Conservation (phyloP, 2,329 filamentous ascomycete genomes). For the Colletotrichum sp. region DNA sequence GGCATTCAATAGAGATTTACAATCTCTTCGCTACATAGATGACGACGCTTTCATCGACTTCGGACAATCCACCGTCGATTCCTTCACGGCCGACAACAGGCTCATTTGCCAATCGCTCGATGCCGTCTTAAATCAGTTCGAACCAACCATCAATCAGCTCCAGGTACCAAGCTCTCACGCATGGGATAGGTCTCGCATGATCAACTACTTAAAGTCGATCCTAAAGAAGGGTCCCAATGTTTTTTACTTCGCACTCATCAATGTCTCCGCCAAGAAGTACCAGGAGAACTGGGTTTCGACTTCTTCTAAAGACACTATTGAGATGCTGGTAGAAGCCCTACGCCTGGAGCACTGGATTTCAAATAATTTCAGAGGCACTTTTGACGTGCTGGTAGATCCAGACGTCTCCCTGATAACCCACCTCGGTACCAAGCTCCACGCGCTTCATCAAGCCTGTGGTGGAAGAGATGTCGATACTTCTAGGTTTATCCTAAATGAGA, state of each 20-base stretch:
- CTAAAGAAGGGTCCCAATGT: not conserved
- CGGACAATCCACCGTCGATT: not conserved
- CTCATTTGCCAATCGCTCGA: not conserved
- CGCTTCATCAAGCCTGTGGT: not conserved
- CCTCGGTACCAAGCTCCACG: not conserved
- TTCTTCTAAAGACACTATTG: not conserved
- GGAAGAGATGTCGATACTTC: not conserved
- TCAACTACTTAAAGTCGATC: not conserved
- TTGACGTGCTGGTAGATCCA: too few species aligned
- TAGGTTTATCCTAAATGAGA: not conserved
- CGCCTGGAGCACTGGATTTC: fast-evolving
- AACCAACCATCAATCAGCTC: not conserved
- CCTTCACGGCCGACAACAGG: not conserved
- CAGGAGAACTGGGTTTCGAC: not conserved
- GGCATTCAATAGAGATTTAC: not conserved
- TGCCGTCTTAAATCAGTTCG: not conserved
- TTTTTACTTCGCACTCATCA: not conserved
- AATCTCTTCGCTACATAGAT: not conserved
- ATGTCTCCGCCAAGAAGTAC: not conserved
- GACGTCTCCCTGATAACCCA: not conserved
- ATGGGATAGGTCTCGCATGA: fast-evolving
- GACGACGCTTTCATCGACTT: fast-evolving
- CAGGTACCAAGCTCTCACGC: fast-evolving
- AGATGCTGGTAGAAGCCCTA: not conserved
- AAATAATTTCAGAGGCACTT: fast-evolving